Evolutionary conservation across 345 rosid species (phyloP), one percentile per base, ranked within the genome.

Genomic region (Clarkia xantiana): DNA sequence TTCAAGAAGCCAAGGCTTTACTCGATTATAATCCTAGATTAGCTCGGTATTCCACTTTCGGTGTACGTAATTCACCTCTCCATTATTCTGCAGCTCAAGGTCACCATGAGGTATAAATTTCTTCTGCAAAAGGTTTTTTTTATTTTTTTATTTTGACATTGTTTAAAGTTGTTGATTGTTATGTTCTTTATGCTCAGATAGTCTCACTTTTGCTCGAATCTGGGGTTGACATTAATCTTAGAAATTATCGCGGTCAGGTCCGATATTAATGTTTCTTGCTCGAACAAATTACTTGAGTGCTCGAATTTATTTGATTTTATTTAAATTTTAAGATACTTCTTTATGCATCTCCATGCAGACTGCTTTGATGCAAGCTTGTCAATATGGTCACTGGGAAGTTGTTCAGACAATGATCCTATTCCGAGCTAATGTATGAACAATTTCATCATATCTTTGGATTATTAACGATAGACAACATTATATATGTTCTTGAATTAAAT

Each of bases 281-380:
- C n/a, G n/a, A n/a, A n/a, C n/a, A n/a, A n/a, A n/a, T n/a, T n/a
- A n/a, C n/a, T n/a, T n/a, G n/a, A 23, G 6, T 3, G 29, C 29
- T 23, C 36, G 4, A 10, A 5, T 29, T 29, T 7, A 29, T 10
- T 5, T 29, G 1, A 29, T 29, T 29, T 3, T 29, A 5, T 29
- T 1, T 5, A 10, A 2, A 29, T 29, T 29, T 29, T 29, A 29
- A 29, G 36, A 29, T 5, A 4, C 36, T 29, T 29, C 1, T 0
- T 29, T 29, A 5, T 29, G 36, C 36, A 29, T 29, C 36, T 29
- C 36, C 36, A 29, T 10, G 50, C 81, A 90, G 98, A 91, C 95
- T 43, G 95, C 98, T 62, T 69, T 91, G 81, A 91, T 91, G 95
- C 98, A 91, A 80, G 96, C 98, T 62, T 84, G 98, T 77, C 95